These are phyloP conservation scores for Coemansia sp. DNA, from an alignment of 192 early-diverging fungal species.

Conservation along the genomic window DNA sequence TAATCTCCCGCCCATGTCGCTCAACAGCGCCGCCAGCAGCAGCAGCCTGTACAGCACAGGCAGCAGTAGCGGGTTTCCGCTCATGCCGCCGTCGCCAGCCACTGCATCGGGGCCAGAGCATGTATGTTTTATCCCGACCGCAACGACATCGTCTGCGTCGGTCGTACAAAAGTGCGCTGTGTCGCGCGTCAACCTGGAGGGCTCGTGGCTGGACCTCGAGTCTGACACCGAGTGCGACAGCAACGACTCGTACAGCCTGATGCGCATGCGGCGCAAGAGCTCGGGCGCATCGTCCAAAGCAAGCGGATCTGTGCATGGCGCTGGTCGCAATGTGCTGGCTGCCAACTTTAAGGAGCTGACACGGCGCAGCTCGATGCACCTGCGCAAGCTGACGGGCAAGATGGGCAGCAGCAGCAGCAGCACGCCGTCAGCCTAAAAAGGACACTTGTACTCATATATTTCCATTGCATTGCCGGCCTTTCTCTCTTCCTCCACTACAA, in stretches of 20 bases:
- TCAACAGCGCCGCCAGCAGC: conserved; percentile 4
- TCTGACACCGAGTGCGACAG: conserved; percentile 18
- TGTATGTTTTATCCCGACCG: not conserved
- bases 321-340: conserved; percentile 2
- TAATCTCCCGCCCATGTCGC: not conserved
- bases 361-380: conserved; percentile 16
- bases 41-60: not conserved
- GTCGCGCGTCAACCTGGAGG: conserved; percentile 27
- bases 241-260: not conserved
- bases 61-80: not conserved
- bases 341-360: conserved; percentile 21
- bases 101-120: not conserved
- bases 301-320: not conserved
- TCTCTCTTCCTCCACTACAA: not conserved
- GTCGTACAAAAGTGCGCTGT: not conserved
- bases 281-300: conserved; percentile 15
- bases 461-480: not conserved
- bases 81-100: conserved; percentile 12
- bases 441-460: too few relatives aligned
- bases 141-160: not conserved
- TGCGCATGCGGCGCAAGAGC: conserved; percentile 25
- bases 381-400: conserved; percentile 21
- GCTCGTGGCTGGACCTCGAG: conserved; percentile 38
- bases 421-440: too few relatives aligned
- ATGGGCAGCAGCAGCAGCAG: not conserved